Evolutionary conservation across 352 stramenopile species (phyloP).

Genomic region (Phytophthora sp.): DNA sequence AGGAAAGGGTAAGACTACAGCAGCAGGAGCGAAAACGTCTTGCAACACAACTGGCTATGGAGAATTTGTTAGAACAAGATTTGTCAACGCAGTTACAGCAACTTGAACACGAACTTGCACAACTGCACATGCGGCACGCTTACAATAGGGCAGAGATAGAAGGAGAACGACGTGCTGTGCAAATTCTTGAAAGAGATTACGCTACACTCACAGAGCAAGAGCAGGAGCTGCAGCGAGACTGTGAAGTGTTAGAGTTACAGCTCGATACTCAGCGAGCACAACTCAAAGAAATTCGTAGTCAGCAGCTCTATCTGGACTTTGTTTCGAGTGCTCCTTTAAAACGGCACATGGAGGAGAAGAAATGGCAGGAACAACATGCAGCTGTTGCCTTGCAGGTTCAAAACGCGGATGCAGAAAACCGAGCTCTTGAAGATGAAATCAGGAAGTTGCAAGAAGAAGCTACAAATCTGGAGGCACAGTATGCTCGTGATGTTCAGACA

Average conservation of each 20-base stretch:
- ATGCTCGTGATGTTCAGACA: constrained; percentile 35
- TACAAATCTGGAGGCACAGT: constrained; percentile 44
- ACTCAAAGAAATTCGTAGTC: constrained; percentile 50
- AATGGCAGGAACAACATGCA: constrained; percentile 55
- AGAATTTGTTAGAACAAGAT: constrained; percentile 48
- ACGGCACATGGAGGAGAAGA: constrained; percentile 68
- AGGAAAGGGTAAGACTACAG: constrained; percentile 27
- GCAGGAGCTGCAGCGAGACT: constrained; percentile 45
- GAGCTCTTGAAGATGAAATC: constrained; percentile 48
- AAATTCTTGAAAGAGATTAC: constrained; percentile 60
- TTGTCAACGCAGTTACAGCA: constrained; percentile 35
- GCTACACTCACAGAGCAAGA: constrained; percentile 52
- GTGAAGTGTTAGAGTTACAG: constrained; percentile 44
- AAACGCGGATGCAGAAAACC: constrained; percentile 50
- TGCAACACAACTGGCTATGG: constrained; percentile 48
- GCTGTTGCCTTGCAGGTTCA: constrained; percentile 29
- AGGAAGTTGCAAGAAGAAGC: constrained; percentile 41
- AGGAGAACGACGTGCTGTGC: constrained; percentile 39
- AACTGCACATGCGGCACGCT: constrained; percentile 36
- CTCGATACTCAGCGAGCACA: constrained; percentile 44
- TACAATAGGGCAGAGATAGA: constrained; percentile 50
- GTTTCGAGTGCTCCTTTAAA: constrained; percentile 62
- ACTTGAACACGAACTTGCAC: constrained; percentile 45
- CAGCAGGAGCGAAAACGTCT: constrained; percentile 20
- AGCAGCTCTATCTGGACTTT: constrained; percentile 64